Conservation (phyloP, 2,329 filamentous ascomycete genomes). For the Magnaporthiopsis incrustans region DNA sequence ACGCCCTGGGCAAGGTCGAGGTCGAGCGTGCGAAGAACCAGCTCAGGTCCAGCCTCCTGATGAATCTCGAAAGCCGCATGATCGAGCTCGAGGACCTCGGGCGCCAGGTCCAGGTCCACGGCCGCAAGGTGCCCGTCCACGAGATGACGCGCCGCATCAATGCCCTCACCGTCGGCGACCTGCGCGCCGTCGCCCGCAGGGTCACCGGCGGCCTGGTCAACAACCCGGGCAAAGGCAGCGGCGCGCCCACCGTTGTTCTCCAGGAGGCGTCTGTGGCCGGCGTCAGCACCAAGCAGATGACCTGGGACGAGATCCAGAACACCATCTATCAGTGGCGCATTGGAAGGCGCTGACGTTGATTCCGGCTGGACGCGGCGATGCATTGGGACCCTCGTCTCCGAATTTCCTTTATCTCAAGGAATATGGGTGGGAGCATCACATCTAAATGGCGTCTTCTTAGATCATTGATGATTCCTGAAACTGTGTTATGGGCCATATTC, state of each 20-base stretch:
- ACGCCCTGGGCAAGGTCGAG: slow-evolving; percentile 64
- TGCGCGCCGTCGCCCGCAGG: slow-evolving; percentile 70
- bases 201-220: slow-evolving; percentile 70
- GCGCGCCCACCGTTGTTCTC: slow-evolving; percentile 86
- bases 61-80: slow-evolving; percentile 97
- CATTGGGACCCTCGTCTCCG: too few species aligned
- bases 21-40: slow-evolving; percentile 96
- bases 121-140: slow-evolving; percentile 78
- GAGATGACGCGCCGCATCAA: slow-evolving; percentile 93
- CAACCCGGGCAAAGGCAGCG: slow-evolving; percentile 71
- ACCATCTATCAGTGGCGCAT: slow-evolving; percentile 77
- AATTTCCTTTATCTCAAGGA: too few species aligned
- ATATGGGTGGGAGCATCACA: too few species aligned
- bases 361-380: too few species aligned
- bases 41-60: slow-evolving; percentile 77
- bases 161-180: slow-evolving; percentile 66
- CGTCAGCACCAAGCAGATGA: slow-evolving; percentile 57
- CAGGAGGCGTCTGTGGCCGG: slow-evolving; percentile 80
- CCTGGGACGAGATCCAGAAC: slow-evolving; percentile 86
- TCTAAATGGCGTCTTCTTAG: too few species aligned
- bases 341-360: slow-evolving; percentile 44
- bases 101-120: slow-evolving; percentile 93
- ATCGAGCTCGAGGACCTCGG: slow-evolving; percentile 95
- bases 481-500: too few species aligned
- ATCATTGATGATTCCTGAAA: too few species aligned